Evolutionary conservation across 768 basidiomycete species (phyloP).

Genomic region (Lentinula detonsa): DNA sequence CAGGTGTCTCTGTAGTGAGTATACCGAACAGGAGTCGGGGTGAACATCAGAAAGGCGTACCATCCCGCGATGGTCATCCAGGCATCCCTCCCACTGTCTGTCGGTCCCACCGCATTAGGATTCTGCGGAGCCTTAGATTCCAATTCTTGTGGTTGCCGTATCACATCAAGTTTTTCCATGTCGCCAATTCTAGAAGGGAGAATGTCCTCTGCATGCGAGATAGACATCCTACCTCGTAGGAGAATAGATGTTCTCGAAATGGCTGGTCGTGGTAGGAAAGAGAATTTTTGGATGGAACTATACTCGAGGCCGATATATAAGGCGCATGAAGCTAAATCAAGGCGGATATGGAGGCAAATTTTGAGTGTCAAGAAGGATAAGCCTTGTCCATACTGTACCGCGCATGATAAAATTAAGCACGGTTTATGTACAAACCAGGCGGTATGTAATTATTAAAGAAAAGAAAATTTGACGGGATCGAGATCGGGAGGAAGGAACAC

Average conservation of each 20-base stretch:
- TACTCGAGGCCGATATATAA: slow-evolving; percentile 5
- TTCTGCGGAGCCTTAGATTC: background rate
- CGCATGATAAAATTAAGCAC: background rate
- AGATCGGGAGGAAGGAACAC: background rate
- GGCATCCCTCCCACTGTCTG: background rate
- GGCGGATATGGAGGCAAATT: background rate
- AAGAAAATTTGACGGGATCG: background rate
- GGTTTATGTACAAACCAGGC: slow-evolving; percentile 1
- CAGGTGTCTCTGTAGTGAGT: background rate
- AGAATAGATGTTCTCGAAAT: background rate
- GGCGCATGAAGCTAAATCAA: background rate
- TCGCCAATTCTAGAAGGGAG: background rate
- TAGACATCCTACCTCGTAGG: background rate
- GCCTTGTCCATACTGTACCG: background rate
- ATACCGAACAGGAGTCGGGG: background rate
- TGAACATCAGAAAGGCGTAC: background rate
- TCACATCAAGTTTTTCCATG: background rate
- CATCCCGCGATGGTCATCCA: slow-evolving; percentile 1
- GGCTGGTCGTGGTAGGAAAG: background rate
- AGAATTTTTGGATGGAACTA: background rate
- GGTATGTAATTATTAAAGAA: background rate
- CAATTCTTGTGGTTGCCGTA: background rate
- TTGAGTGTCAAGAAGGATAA: background rate
- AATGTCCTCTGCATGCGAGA: slow-evolving; percentile 3
- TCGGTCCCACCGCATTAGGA: background rate